These are phyloP conservation scores for Vachellia collinsii DNA, from an alignment of 306 rosid species.

Conservation along the genomic window DNA sequence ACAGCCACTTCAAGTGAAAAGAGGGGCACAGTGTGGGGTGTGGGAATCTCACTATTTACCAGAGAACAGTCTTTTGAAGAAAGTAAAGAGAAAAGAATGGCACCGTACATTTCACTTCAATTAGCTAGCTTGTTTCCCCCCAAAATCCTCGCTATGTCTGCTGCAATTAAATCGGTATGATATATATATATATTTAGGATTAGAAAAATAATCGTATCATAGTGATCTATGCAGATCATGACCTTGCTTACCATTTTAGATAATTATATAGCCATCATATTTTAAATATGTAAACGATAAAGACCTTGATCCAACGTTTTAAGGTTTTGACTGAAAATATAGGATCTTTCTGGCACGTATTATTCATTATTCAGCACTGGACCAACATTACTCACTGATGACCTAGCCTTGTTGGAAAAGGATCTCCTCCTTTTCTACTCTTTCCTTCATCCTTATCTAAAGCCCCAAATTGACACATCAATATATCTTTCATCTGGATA, in stretches of 20 bases:
- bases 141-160: neutral
- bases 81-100: conserved; percentile 7
- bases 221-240: neutral
- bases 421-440: neutral
- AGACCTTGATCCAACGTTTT: no score
- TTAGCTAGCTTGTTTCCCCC: neutral
- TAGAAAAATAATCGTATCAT: neutral
- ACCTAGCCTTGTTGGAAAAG: conserved; percentile 2
- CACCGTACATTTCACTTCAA: neutral
- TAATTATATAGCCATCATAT: neutral
- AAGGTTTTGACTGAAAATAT: no score
- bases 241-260: neutral
- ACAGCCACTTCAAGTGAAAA: neutral
- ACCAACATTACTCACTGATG: neutral
- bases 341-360: neutral
- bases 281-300: no score
- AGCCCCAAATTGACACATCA: conserved; percentile 12
- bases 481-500: neutral
- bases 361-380: neutral
- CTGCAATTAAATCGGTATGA: neutral
- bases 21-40: neutral
- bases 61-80: neutral
- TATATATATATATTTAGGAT: neutral
- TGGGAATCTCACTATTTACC: conserved; percentile 29
- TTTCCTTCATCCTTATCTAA: neutral